Evolutionary conservation across 768 basidiomycete genomes (phyloP).

Genomic region (Gymnopilus dilepis): DNA sequence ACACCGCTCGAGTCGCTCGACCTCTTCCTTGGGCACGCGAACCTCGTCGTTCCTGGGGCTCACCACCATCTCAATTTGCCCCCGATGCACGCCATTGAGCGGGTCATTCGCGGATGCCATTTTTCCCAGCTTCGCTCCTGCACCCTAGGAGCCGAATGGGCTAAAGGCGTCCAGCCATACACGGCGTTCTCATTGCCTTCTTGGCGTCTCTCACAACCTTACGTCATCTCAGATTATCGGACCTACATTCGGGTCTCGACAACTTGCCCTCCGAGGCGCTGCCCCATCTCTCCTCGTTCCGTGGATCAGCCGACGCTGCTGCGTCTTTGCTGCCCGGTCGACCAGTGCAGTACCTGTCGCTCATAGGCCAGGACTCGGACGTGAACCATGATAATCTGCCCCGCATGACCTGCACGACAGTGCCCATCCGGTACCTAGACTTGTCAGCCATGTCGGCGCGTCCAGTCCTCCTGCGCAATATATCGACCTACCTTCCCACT

Average conservation of each 20-base stretch:
- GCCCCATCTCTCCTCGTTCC: slow-evolving; percentile 57
- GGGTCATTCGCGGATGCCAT: slow-evolving; percentile 41
- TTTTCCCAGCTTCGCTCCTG: slow-evolving; percentile 47
- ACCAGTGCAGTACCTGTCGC: slow-evolving; percentile 59
- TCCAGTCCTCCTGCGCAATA: slow-evolving; percentile 57
- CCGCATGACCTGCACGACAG: slow-evolving; percentile 50
- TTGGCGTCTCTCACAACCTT: slow-evolving; percentile 46
- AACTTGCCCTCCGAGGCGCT: slow-evolving; percentile 48
- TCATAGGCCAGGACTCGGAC: slow-evolving; percentile 61
- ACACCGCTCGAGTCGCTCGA: slow-evolving; percentile 58
- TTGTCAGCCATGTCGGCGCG: slow-evolving; percentile 64
- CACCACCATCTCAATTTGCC: slow-evolving; percentile 10
- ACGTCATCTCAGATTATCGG: slow-evolving; percentile 51
- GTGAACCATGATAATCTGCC: slow-evolving; percentile 57
- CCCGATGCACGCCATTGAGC: slow-evolving; percentile 51
- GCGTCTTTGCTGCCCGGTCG: slow-evolving; percentile 65
- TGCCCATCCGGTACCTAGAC: slow-evolving; percentile 60
- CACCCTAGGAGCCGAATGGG: slow-evolving; percentile 52
- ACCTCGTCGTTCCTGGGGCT: slow-evolving; percentile 27
- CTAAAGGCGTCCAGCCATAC: slow-evolving; percentile 48
- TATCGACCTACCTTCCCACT: slow-evolving; percentile 55
- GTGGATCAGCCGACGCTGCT: slow-evolving; percentile 63
- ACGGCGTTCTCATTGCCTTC: slow-evolving; percentile 46
- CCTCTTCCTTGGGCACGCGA: slow-evolving; percentile 54
- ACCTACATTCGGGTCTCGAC: slow-evolving; percentile 46